Evolutionary conservation across 2,329 filamentous ascomycete genomes (phyloP).

Genomic region (Fusarium denticulatum): DNA sequence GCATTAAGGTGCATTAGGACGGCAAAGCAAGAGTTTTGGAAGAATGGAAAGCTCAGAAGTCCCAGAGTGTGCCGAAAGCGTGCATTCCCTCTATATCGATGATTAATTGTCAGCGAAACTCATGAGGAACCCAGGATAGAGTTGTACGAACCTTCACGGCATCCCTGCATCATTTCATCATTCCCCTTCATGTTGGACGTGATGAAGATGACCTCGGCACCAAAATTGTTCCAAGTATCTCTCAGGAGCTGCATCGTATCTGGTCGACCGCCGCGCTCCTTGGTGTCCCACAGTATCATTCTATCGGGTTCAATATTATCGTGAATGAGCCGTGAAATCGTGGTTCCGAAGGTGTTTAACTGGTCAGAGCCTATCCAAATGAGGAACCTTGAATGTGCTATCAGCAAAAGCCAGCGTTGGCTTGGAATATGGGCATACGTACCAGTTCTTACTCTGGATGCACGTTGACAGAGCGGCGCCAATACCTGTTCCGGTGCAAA

Average conservation of each 20-base stretch:
- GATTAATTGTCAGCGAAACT: rapidly evolving
- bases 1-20: no score
- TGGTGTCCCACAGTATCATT: conserved; percentile 9
- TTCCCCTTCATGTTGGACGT: not conserved
- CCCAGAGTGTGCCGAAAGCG: not conserved
- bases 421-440: rapidly evolving
- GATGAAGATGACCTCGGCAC: not conserved
- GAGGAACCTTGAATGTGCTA: not conserved
- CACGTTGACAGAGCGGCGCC: conserved; percentile 2
- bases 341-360: not conserved
- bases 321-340: not conserved
- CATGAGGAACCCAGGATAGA: rapidly evolving
- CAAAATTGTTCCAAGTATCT: not conserved
- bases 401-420: rapidly evolving
- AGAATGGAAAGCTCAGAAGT: not conserved
- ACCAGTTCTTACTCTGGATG: not conserved
- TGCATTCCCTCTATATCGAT: not conserved
- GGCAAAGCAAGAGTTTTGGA: rapidly evolving
- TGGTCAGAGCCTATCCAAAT: conserved; percentile 5
- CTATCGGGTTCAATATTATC: not conserved
- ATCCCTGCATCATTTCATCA: conserved; percentile 1
- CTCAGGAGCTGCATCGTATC: not conserved
- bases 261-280: not conserved
- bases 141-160: not conserved
- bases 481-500: conserved; percentile 1